A percentile compares a stretch with the other conserved stretches of the same genome.
phyloP scores from a whole-genome alignment of 352 stramenopile genomes.

The Nothophytophthora sp. region DNA sequence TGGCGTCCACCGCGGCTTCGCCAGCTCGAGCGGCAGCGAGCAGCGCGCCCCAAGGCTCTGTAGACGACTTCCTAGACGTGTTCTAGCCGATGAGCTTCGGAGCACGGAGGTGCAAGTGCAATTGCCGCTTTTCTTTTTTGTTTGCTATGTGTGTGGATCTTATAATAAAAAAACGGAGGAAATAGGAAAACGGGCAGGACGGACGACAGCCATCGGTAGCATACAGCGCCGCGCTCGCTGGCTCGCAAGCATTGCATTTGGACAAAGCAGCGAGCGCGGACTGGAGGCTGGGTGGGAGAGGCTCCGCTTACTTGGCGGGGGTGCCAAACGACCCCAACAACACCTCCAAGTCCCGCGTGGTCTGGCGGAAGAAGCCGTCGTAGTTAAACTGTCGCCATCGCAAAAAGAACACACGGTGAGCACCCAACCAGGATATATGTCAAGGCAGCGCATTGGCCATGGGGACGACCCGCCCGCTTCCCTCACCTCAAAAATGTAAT shows the following conservation, averaged over 20 bases:
- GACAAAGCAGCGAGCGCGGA: background rate
- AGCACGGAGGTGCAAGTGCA: background rate
- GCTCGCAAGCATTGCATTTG: background rate
- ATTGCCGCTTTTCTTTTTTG: background rate
- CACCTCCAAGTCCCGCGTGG: slow-evolving; percentile 69
- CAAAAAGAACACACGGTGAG: too few relatives aligned
- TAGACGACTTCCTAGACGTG: slow-evolving; percentile 62
- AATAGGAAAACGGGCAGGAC: slow-evolving; percentile 22
- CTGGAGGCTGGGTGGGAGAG: slow-evolving; percentile 1
- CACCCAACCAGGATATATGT: too few relatives aligned
- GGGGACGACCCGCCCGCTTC: too few relatives aligned
- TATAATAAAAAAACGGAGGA: slow-evolving; percentile 34
- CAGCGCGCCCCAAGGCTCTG: slow-evolving; percentile 11
- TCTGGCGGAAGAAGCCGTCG: slow-evolving; percentile 83
- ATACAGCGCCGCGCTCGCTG: background rate
- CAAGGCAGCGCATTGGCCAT: too few relatives aligned
- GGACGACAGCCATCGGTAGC: slow-evolving; percentile 15
- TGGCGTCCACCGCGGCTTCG: background rate
- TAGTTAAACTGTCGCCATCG: slow-evolving; percentile 73
- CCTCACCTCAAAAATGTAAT: slow-evolving; percentile 91
- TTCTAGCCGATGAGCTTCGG: slow-evolving; percentile 41
- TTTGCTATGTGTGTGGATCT: slow-evolving; percentile 17
- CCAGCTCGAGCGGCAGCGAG: background rate
- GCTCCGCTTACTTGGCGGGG: slow-evolving; percentile 9
- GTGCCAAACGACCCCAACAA: slow-evolving; percentile 55